A percentile compares a stretch with the other conserved stretches of the same genome.
These are phyloP conservation scores for Gastrodia elata DNA, from an alignment of 106 monocot species.

Conservation along the genomic window DNA sequence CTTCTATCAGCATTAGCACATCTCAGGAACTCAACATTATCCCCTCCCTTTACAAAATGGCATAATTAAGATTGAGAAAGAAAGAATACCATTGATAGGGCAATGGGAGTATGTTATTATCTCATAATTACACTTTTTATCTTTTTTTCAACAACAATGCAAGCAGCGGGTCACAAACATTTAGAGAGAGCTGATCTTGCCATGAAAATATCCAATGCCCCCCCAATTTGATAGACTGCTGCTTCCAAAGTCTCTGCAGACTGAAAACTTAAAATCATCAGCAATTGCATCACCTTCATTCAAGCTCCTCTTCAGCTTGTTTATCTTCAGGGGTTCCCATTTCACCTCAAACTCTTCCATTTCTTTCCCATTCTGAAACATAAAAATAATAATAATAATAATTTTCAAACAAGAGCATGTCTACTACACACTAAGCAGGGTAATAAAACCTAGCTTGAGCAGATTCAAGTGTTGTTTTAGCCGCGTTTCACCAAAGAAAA, in stretches of 20 bases:
- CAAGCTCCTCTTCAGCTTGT: slow-evolving; percentile 16
- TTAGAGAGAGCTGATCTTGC: slow-evolving; percentile 71
- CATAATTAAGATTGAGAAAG: neutral
- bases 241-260: slow-evolving; percentile 35
- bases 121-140: no score
- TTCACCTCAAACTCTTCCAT: slow-evolving; percentile 17
- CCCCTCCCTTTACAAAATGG: neutral
- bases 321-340: slow-evolving; percentile 25
- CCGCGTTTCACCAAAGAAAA: no score
- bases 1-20: neutral
- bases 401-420: neutral
- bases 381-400: neutral
- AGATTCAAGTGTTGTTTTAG: no score
- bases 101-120: neutral
- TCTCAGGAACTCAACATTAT: neutral
- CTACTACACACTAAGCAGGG: neutral
- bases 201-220: slow-evolving; percentile 80
- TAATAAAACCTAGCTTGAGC: neutral
- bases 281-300: slow-evolving; percentile 20
- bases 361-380: slow-evolving; percentile 43
- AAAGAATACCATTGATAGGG: neutral
- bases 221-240: slow-evolving; percentile 17
- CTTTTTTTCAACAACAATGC: neutral
- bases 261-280: slow-evolving; percentile 23
- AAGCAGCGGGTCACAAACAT: slow-evolving; percentile 21